Conservation (phyloP, 2,329 filamentous ascomycete species). For the Magnaporthiopsis rhizophila region DNA sequence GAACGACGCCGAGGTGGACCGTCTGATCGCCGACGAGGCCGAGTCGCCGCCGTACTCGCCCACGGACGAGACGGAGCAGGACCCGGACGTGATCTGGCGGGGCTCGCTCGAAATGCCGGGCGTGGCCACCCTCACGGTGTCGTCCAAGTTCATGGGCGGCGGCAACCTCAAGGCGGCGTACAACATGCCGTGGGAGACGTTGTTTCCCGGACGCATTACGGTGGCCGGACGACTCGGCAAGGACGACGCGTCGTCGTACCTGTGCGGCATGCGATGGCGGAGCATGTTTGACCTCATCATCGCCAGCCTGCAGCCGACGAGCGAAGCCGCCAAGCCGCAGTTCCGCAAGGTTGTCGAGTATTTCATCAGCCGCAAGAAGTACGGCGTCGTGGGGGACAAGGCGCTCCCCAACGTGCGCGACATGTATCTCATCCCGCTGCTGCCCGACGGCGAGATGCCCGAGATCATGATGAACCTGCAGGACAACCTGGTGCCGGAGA, state of each 20-base stretch:
- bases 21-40: constrained; percentile 67
- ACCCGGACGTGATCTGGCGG: constrained; percentile 70
- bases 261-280: constrained; percentile 79
- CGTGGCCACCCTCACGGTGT: constrained; percentile 65
- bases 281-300: constrained; percentile 78
- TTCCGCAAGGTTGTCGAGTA: constrained; percentile 82
- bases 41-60: constrained; percentile 79
- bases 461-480: constrained; percentile 81
- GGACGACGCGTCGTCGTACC: constrained; percentile 79
- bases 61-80: constrained; percentile 51
- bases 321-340: constrained; percentile 48
- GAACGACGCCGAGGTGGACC: constrained; percentile 83
- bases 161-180: constrained; percentile 62
- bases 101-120: constrained; percentile 70
- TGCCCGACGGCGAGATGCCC: constrained; percentile 64
- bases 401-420: constrained; percentile 71
- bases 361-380: constrained; percentile 72
- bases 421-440: constrained; percentile 82
- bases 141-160: constrained; percentile 78
- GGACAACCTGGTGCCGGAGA: constrained; percentile 68
- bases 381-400: constrained; percentile 79
- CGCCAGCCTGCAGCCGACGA: constrained; percentile 59
- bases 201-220: constrained; percentile 63
- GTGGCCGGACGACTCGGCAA: constrained; percentile 77
- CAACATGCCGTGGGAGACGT: constrained; percentile 54